These are phyloP conservation scores for Dimocarpus longan DNA, from an alignment of 345 rosid species.

Conservation along the genomic window DNA sequence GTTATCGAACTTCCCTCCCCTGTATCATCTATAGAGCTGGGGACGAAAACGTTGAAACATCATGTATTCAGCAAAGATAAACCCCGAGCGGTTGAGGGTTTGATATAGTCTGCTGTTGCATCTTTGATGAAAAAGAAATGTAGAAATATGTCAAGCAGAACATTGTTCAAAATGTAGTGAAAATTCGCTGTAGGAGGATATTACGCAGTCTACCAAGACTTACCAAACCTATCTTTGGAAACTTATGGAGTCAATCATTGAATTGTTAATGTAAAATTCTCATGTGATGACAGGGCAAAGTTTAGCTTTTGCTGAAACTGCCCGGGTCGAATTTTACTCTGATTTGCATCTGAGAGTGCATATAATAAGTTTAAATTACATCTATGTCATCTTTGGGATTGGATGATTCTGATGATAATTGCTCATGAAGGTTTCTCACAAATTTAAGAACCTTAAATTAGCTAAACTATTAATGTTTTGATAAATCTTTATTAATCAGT, in stretches of 20 bases:
- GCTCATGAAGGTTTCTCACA: too few species aligned
- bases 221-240: not conserved
- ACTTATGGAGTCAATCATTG: not conserved
- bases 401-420: too few species aligned
- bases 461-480: not conserved
- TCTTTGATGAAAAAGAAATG: not conserved
- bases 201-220: not conserved
- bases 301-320: not conserved
- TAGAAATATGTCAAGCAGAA: not conserved
- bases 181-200: not conserved
- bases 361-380: too few species aligned
- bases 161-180: not conserved
- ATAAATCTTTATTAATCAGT: not conserved
- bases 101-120: not conserved
- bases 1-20: not conserved
- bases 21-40: not conserved
- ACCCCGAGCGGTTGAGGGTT: not conserved
- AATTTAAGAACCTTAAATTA: too few species aligned
- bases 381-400: too few species aligned
- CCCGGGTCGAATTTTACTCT: not conserved
- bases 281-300: not conserved
- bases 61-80: not conserved
- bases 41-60: not conserved
- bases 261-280: not conserved
- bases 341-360: too few species aligned